phyloP scores from a whole-genome alignment of 2,329 filamentous ascomycete species.

The Lomentospora prolificans region DNA sequence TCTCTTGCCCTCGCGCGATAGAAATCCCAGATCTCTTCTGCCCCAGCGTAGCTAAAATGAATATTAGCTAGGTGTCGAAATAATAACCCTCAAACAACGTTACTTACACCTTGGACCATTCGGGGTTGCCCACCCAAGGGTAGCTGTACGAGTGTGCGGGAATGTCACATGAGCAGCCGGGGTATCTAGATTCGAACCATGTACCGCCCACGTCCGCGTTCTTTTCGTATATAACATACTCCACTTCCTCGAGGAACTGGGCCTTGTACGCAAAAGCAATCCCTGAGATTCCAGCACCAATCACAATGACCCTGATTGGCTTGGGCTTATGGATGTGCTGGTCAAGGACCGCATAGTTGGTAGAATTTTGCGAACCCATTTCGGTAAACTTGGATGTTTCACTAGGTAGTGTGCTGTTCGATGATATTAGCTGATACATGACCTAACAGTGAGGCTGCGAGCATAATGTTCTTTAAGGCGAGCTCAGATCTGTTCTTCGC shows the following conservation, averaged over 20 bases:
- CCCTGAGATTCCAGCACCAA: conserved; percentile 6
- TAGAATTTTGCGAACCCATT: neutral
- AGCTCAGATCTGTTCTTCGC: too few relatives aligned
- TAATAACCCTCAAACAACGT: neutral
- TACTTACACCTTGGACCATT: conserved; percentile 6
- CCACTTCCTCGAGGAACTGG: conserved; percentile 7
- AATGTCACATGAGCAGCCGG: conserved; percentile 12
- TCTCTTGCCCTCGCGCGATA: conserved; percentile 4
- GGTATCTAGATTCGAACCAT: conserved; percentile 13
- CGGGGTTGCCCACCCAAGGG: conserved; percentile 5
- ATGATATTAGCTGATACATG: too few relatives aligned
- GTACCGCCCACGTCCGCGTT: conserved; percentile 12
- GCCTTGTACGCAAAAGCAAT: conserved; percentile 7
- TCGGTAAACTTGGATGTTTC: neutral
- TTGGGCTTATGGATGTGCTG: conserved; percentile 1
- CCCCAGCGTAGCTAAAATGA: neutral
- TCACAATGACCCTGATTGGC: conserved; percentile 3
- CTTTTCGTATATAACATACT: conserved; percentile 13
- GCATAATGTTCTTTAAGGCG: neutral
- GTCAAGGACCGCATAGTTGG: neutral
- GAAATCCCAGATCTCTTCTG: conserved; percentile 7
- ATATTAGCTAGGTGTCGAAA: neutral
- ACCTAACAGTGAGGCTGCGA: neutral
- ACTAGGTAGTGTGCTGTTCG: neutral
- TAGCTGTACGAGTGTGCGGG: conserved; percentile 7